Conservation (phyloP, 1,284 basidiomycete species). For the Malassezia yamatoensis region DNA sequence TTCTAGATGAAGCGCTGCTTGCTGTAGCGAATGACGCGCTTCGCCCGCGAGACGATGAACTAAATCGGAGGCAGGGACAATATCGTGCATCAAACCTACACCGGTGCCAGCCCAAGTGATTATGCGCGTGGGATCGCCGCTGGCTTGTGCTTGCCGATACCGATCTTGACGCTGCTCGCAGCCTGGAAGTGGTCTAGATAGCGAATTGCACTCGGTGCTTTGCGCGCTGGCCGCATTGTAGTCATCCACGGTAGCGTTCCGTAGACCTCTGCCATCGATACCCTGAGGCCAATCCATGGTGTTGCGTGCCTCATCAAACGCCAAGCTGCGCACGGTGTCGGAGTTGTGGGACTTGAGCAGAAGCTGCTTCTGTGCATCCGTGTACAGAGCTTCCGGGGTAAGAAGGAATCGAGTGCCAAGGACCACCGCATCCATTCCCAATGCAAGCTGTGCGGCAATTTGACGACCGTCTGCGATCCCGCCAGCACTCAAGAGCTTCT, state of each 20-base stretch:
- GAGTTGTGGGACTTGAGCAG: conserved; percentile 21
- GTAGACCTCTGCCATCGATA: conserved; percentile 37
- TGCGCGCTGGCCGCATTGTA: conserved; percentile 25
- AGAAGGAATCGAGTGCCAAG: conserved; percentile 42
- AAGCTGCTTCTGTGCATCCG: conserved; percentile 31
- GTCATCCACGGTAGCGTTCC: conserved; percentile 33
- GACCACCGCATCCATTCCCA: conserved; percentile 39
- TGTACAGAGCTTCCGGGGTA: conserved; percentile 36
- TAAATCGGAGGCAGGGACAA: conserved; percentile 26
- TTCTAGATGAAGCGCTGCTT: background rate
- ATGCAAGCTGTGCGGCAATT: conserved; percentile 28
- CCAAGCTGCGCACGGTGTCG: conserved; percentile 33
- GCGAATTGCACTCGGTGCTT: conserved; percentile 4
- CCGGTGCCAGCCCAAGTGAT: conserved; percentile 45
- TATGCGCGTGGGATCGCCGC: conserved; percentile 28
- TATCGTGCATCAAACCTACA: conserved; percentile 28
- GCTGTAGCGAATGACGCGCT: background rate
- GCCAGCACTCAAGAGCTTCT: conserved; percentile 31
- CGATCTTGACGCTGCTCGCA: conserved; percentile 23
- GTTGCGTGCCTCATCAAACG: conserved; percentile 41
- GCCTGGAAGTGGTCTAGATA: conserved; percentile 11
- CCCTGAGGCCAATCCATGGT: conserved; percentile 41
- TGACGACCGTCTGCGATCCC: conserved; percentile 30
- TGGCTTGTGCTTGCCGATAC: conserved; percentile 30
- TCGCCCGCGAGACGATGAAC: conserved; percentile 13